Evolutionary conservation across 1,284 basidiomycete genomes (phyloP).

Genomic region (Amylostereum areolatum): DNA sequence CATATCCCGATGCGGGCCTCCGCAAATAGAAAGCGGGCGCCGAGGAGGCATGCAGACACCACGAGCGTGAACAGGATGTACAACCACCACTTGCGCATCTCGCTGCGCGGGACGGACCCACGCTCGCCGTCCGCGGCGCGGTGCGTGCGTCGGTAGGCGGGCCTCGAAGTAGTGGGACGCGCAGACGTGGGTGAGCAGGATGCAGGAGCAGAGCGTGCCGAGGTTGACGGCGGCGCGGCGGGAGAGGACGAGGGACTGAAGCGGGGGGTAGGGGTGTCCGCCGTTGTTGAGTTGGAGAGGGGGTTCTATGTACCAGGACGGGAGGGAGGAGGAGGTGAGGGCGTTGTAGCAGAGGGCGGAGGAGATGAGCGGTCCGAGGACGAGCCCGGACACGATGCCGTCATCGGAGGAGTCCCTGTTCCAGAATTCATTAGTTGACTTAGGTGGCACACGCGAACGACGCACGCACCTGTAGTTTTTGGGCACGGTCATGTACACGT

Average conservation of each 20-base stretch:
- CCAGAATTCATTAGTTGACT: constrained; percentile 9
- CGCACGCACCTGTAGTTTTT: constrained; percentile 72
- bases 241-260: constrained; percentile 63
- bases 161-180: constrained; percentile 71
- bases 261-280: constrained; percentile 34
- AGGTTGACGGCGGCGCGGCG: constrained; percentile 75
- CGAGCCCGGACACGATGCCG: constrained; percentile 74
- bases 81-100: constrained; percentile 51
- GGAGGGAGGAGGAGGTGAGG: constrained; percentile 32
- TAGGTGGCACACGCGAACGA: background rate
- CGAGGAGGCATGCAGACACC: constrained; percentile 42
- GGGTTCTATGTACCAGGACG: constrained; percentile 72
- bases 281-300: constrained; percentile 48
- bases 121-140: constrained; percentile 56
- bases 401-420: constrained; percentile 78
- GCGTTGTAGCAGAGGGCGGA: constrained; percentile 56
- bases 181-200: constrained; percentile 71
- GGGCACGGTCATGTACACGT: constrained; percentile 85
- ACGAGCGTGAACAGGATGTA: constrained; percentile 58
- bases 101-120: constrained; percentile 70
- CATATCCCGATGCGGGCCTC: constrained; percentile 47
- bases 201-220: constrained; percentile 72
- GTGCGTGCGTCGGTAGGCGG: constrained; percentile 35
- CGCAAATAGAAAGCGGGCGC: constrained; percentile 40
- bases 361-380: constrained; percentile 75